Evolutionary conservation across 2,329 filamentous ascomycete genomes (phyloP).

Genomic region (Penicillium olsonii): DNA sequence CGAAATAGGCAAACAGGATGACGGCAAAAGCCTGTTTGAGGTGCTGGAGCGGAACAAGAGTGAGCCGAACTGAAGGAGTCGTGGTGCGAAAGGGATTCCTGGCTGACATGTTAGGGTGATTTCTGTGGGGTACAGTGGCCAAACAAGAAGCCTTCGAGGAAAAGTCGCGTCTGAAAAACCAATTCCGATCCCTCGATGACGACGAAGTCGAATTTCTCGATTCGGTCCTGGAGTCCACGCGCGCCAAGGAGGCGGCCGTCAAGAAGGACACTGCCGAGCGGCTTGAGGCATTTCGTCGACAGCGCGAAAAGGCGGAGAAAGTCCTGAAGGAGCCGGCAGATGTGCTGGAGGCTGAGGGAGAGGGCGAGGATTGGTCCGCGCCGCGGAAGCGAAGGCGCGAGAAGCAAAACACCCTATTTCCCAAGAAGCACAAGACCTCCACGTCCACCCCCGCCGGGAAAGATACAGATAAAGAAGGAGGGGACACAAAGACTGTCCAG

Average conservation of each 20-base stretch:
- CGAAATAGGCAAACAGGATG: slow-evolving; percentile 55
- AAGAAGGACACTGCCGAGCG: slow-evolving; percentile 61
- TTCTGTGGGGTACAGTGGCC: slow-evolving; percentile 35
- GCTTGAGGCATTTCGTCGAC: slow-evolving; percentile 59
- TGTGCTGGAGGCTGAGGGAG: slow-evolving; percentile 30
- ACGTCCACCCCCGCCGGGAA: slow-evolving; percentile 17
- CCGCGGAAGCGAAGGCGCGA: slow-evolving; percentile 56
- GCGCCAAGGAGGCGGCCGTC: slow-evolving; percentile 58
- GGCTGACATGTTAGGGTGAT: slow-evolving; percentile 46
- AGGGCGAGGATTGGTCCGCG: slow-evolving; percentile 52
- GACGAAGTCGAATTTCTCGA: slow-evolving; percentile 56
- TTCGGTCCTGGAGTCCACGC: slow-evolving; percentile 58
- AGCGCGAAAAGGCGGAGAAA: slow-evolving; percentile 61
- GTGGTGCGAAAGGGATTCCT: not conserved
- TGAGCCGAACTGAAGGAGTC: slow-evolving; percentile 33
- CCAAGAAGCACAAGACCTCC: slow-evolving; percentile 47
- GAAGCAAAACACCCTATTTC: slow-evolving; percentile 41
- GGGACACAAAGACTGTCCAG: not conserved
- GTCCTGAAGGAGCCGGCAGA: slow-evolving; percentile 39
- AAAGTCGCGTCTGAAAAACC: slow-evolving; percentile 51
- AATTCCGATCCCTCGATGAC: slow-evolving; percentile 54
- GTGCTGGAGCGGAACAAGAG: slow-evolving; percentile 53
- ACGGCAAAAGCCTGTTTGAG: slow-evolving; percentile 52
- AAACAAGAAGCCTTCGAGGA: slow-evolving; percentile 57
- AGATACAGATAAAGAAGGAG: slow-evolving; percentile 1